Evolutionary conservation across 805 yeast species (phyloP).

Genomic region (Saccharomycopsis schoenii): DNA sequence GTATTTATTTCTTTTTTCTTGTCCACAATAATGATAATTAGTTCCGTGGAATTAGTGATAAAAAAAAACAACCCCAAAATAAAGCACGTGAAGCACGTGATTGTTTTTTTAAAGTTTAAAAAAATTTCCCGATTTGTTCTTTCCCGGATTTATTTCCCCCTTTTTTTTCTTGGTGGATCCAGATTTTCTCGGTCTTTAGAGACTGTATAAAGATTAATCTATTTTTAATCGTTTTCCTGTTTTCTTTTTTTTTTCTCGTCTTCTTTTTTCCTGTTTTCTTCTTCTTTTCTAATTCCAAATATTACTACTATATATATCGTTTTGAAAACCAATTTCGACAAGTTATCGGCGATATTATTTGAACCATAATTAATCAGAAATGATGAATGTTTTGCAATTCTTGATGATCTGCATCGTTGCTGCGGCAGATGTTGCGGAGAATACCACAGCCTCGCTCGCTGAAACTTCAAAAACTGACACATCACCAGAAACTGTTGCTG

Average conservation of each 20-base stretch:
- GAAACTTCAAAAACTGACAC: conserved; percentile 2
- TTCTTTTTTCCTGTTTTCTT: too few species aligned
- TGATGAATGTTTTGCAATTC: background rate
- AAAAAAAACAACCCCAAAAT: background rate
- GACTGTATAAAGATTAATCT: background rate
- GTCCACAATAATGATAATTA: too few species aligned
- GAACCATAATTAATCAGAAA: background rate
- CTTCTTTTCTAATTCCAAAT: too few species aligned
- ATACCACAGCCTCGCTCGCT: background rate
- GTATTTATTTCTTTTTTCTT: too few species aligned
- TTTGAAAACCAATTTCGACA: background rate
- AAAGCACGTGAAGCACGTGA: background rate
- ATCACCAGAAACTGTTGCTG: conserved; percentile 4
- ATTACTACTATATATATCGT: too few species aligned
- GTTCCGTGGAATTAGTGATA: background rate
- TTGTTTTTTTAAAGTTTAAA: background rate
- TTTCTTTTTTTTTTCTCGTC: too few species aligned
- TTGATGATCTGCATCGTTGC: background rate
- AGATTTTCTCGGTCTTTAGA: background rate
- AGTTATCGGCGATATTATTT: background rate
- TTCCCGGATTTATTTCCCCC: background rate
- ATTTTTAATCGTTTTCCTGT: background rate
- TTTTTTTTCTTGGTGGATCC: background rate
- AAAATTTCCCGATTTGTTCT: background rate
- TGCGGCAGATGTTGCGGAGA: background rate